These are phyloP conservation scores for Tetrahymena malaccensis DNA, from an alignment of 73 alveolate species.

Conservation along the genomic window DNA sequence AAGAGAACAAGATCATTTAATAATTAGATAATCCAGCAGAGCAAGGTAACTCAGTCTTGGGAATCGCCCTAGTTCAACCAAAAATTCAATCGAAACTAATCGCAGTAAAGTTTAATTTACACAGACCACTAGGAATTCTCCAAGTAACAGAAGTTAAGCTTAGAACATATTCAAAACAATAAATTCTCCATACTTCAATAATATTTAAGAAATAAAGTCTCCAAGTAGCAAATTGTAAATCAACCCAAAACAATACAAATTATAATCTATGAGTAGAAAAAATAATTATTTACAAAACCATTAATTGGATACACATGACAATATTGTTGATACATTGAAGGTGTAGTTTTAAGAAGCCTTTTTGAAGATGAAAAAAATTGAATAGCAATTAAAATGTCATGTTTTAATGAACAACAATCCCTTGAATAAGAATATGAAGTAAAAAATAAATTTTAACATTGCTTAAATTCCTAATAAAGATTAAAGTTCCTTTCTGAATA, in stretches of 20 bases:
- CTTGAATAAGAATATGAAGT: background rate
- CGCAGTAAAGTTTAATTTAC: background rate
- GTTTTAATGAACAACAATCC: background rate
- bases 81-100: background rate
- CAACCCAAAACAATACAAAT: background rate
- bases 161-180: background rate
- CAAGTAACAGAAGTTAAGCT: background rate
- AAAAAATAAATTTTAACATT: background rate
- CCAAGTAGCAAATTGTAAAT: background rate
- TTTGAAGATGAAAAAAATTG: background rate
- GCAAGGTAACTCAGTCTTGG: background rate
- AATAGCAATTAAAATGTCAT: background rate
- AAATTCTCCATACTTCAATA: background rate
- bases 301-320: background rate
- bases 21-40: background rate
- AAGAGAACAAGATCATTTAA: background rate
- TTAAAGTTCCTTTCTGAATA: background rate
- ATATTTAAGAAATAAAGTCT: background rate
- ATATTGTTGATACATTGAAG: background rate
- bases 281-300: background rate
- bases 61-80: background rate
- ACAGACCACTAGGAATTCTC: background rate
- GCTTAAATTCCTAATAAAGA: background rate
- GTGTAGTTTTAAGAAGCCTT: background rate
- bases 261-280: background rate